Evolutionary conservation across 2,329 filamentous ascomycete species (phyloP).

Genomic region (Sporothrix pseudoabietina): DNA sequence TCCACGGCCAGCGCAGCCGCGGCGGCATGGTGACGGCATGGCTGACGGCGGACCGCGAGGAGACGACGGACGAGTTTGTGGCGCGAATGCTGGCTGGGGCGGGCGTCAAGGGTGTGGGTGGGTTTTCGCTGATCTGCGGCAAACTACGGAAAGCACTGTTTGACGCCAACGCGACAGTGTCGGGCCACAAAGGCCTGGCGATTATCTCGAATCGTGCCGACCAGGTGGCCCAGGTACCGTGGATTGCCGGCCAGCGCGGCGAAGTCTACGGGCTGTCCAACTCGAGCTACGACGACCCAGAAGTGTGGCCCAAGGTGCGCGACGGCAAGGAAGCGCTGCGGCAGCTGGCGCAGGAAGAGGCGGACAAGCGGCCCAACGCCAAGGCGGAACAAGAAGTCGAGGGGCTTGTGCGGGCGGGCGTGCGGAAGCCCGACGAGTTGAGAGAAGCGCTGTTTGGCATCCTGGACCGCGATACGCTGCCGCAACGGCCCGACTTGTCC

Average conservation of each 20-base stretch:
- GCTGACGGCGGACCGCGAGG: conserved; percentile 54
- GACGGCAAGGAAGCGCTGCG: conserved; percentile 53
- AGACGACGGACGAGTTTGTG: conserved; percentile 55
- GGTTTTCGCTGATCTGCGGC: conserved; percentile 67
- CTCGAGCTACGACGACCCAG: conserved; percentile 56
- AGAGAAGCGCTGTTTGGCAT: conserved; percentile 56
- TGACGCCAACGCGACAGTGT: conserved; percentile 28
- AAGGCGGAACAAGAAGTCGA: not conserved
- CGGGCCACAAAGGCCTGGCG: conserved; percentile 51
- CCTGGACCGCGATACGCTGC: conserved; percentile 61
- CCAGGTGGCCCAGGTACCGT: conserved; percentile 57
- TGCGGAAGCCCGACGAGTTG: conserved; percentile 44
- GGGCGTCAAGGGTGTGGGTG: conserved; percentile 63
- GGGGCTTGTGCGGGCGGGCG: not conserved
- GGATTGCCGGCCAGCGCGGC: conserved; percentile 55
- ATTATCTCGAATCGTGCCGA: conserved; percentile 65
- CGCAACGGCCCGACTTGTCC: conserved; percentile 45
- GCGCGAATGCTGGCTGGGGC: conserved; percentile 54
- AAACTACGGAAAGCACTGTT: conserved; percentile 50
- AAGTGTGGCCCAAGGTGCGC: conserved; percentile 63
- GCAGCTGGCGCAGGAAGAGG: conserved; percentile 42
- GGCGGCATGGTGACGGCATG: conserved; percentile 67
- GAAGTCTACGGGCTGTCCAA: conserved; percentile 65
- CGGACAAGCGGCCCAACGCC: not conserved
- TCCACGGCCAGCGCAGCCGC: conserved; percentile 59